phyloP scores from a whole-genome alignment of 2,329 filamentous ascomycete species.

The Fusarium caatingaense region DNA sequence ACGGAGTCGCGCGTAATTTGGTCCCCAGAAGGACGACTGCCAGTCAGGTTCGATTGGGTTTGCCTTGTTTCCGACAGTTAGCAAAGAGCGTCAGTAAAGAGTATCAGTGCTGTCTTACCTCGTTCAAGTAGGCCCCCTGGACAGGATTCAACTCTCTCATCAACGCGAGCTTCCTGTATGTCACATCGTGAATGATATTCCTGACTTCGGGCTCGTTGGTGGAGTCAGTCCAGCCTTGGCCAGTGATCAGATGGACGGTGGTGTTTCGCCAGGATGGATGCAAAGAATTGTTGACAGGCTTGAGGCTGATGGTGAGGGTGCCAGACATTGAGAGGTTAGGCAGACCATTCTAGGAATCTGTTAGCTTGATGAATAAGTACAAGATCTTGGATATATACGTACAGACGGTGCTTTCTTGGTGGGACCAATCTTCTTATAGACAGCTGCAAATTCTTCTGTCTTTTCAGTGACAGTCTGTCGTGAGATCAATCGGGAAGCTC shows the following conservation, averaged over 20 bases:
- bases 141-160: not conserved
- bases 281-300: not conserved
- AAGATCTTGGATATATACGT: no score
- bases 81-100: rapidly evolving
- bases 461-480: not conserved
- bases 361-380: rapidly evolving
- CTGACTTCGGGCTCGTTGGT: not conserved
- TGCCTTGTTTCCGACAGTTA: not conserved
- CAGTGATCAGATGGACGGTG: not conserved
- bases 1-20: not conserved
- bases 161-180: not conserved
- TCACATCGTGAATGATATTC: not conserved
- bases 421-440: not conserved
- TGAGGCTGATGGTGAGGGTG: not conserved
- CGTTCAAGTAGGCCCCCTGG: not conserved
- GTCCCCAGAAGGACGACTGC: slow-evolving; percentile 9
- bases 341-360: not conserved
- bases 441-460: not conserved
- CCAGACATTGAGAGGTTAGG: not conserved
- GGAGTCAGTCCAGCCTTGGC: not conserved
- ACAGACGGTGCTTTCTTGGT: not conserved
- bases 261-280: slow-evolving; percentile 3
- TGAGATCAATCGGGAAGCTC: not conserved
- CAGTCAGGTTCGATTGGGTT: not conserved
- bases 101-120: not conserved